phyloP scores from a whole-genome alignment of 176 grass and related monocot genomes.

The Phragmites australis region DNA sequence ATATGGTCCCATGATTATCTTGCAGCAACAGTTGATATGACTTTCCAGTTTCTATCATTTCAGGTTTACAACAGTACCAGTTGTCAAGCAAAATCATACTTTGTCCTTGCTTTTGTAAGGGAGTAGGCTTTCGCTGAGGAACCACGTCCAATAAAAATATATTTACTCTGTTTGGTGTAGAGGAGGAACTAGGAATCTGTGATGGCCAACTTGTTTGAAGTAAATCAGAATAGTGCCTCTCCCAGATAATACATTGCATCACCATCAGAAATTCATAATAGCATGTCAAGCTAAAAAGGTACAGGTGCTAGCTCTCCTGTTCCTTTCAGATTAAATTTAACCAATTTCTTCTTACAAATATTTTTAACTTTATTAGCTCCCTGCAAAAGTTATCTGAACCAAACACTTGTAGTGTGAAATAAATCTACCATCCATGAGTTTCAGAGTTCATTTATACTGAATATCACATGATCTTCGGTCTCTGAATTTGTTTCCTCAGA shows the following conservation, averaged over 20 bases:
- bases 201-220: neutral
- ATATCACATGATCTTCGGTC: neutral
- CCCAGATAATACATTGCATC: conserved; percentile 8
- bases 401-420: neutral
- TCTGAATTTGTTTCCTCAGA: neutral
- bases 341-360: neutral
- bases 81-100: neutral
- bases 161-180: conserved; percentile 2
- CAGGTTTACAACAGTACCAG: neutral
- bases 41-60: neutral
- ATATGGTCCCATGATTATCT: neutral
- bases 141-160: conserved; percentile 14
- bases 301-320: conserved; percentile 2
- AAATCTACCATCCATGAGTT: neutral
- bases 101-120: neutral
- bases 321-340: neutral
- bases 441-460: neutral
- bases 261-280: neutral
- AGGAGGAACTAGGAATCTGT: neutral
- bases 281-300: conserved; percentile 8
- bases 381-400: neutral
- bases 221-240: conserved; percentile 20
- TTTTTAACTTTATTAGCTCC: neutral
- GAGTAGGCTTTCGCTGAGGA: neutral
- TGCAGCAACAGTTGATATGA: neutral